Conservation (phyloP, 805 yeast species). For the Pichia gijzeniarum region DNA sequence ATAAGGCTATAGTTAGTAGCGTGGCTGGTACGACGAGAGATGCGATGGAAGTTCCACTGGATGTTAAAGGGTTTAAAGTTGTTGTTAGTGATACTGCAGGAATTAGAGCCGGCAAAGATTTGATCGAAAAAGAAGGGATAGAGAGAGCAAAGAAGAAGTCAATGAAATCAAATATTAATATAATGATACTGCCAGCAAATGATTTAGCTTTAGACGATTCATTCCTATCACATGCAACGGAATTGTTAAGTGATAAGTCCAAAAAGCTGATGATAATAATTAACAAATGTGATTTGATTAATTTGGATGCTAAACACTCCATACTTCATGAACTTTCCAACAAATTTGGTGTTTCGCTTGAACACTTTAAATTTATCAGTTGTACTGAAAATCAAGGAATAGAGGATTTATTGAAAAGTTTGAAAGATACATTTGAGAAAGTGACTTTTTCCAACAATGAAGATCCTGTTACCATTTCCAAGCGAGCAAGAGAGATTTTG, state of each 20-base stretch:
- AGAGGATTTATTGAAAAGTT: constrained; percentile 32
- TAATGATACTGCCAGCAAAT: constrained; percentile 52
- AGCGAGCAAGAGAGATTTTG: constrained; percentile 69
- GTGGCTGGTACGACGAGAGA: constrained; percentile 95
- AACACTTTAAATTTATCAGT: constrained; percentile 42
- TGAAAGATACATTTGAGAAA: constrained; percentile 42
- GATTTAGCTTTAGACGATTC: constrained; percentile 33
- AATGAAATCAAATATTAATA: constrained; percentile 53
- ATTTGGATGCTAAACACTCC: constrained; percentile 1
- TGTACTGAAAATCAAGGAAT: constrained; percentile 55
- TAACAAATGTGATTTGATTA: constrained; percentile 54
- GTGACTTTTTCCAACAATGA: constrained; percentile 44
- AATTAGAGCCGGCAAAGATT: constrained; percentile 42
- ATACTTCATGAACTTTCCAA: constrained; percentile 18
- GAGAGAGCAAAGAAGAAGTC: constrained; percentile 62
- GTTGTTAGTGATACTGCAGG: constrained; percentile 94
- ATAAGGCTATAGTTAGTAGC: constrained; percentile 85
- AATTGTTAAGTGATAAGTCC: constrained; percentile 17
- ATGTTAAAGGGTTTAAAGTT: constrained; percentile 78
- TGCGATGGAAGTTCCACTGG: constrained; percentile 70
- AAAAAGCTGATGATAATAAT: constrained; percentile 37
- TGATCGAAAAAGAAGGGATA: constrained; percentile 67
- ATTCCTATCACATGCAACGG: constrained; percentile 34
- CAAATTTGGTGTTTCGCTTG: constrained; percentile 24
- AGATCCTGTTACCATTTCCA: constrained; percentile 68